Evolutionary conservation across 164 flowering plant species (phyloP).

Genomic region (Sextonia rubra): DNA sequence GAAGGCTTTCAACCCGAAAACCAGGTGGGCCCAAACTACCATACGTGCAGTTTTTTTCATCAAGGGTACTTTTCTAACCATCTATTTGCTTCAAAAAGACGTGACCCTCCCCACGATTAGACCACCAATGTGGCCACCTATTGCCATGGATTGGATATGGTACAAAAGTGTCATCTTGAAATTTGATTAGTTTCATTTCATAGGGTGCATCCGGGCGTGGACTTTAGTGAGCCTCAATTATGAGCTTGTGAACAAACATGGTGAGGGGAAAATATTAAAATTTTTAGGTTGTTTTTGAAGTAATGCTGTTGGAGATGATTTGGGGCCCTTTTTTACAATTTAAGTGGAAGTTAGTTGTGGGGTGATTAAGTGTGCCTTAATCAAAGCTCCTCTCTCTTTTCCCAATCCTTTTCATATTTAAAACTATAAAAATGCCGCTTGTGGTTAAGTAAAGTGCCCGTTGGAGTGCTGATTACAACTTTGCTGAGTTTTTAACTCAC

Average conservation of each 20-base stretch:
- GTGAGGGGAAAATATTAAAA: not conserved
- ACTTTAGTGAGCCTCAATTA: not conserved
- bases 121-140: not conserved
- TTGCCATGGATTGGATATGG: not conserved
- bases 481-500: no score
- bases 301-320: not conserved
- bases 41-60: no score
- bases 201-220: not conserved
- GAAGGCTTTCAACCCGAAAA: not conserved
- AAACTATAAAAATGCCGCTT: not conserved
- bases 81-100: not conserved
- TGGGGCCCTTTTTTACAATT: not conserved
- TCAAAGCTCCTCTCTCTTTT: not conserved
- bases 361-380: conserved; percentile 1
- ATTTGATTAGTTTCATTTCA: not conserved
- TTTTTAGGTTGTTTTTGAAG: not conserved
- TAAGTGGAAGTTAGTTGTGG: not conserved
- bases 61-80: not conserved
- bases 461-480: no score
- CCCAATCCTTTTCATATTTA: not conserved
- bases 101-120: not conserved
- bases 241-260: not conserved
- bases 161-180: not conserved
- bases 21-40: not conserved
- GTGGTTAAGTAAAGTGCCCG: not conserved